Base-by-base conservation (phyloP, 1,284 basidiomycete genomes). In the Vanrija humicola region DNA sequence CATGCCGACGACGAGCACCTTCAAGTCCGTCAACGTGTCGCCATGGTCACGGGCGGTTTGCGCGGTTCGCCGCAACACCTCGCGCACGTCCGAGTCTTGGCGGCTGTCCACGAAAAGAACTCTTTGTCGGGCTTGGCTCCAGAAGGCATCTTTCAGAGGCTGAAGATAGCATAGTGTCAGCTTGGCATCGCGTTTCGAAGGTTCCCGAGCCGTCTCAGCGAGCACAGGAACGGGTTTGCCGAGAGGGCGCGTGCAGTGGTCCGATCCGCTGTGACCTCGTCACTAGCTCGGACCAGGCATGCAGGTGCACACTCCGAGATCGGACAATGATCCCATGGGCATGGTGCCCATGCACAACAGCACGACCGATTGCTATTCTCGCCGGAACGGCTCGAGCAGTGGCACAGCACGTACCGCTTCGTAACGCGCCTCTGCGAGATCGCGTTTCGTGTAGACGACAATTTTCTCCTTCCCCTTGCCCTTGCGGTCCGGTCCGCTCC, bases 1-100 rank as follows among this genome's bases (percentile, higher is more conserved):
- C 95, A 98, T 98, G 23, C 95, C 95, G 50, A 94, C 86, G 23
- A 96, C 90, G 6, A 96, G 81, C 8, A 97, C 85, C 68, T 92
- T 91, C 61, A 90, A 78, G 70, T 90, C 87, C 55, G 84, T 62
- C 5, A 56, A 40, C 12, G 59, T 51, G 18, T 64, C 62, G 48
- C 48, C 52, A 9, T 42, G 46, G 5, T 48, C 45, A 2, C 38
- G 19, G 4, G 55, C 59, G 6, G 25, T 43, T 3, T n/a, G 58
- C 46, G 78, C 72, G 1, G 79, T 78, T 57, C 78, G 70, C 19
- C 67, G 55, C 2, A 82, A 66, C 5, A 84, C 66, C 9, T 64
- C 63, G 18, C 72, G 72, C 6, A 82, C 76, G 54, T 82, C 80
- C 5, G 61, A 50, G 50, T 81, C 79, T 0, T 66, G 65, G 8